phyloP scores from a whole-genome alignment of 805 yeast genomes.

The Helenozyma rhizophorensis region DNA sequence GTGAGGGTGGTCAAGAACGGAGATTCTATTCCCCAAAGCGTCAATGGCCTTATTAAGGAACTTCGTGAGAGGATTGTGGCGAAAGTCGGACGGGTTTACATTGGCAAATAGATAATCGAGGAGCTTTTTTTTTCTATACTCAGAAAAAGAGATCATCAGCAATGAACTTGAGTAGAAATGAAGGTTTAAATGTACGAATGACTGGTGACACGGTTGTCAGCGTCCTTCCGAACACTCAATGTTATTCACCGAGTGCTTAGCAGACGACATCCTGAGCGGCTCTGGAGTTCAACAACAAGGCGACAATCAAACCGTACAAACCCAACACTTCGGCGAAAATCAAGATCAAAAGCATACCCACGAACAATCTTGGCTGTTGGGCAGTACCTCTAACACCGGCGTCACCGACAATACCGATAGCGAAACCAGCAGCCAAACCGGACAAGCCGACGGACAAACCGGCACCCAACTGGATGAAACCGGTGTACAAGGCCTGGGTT shows the following conservation, averaged over 20 bases:
- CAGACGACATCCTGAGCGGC: slow-evolving; percentile 90
- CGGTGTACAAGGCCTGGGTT: slow-evolving; percentile 86
- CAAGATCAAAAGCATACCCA: slow-evolving; percentile 96
- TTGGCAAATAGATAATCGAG: slow-evolving; percentile 11
- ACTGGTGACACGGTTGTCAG: neutral
- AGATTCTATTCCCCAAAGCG: slow-evolving; percentile 20
- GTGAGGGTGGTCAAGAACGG: slow-evolving; percentile 14
- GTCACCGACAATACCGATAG: slow-evolving; percentile 99
- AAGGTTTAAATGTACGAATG: slow-evolving; percentile 8
- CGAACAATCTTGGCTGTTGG: slow-evolving; percentile 97
- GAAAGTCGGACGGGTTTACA: slow-evolving; percentile 33
- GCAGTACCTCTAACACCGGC: slow-evolving; percentile 99
- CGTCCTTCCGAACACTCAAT: no score
- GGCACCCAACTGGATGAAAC: slow-evolving; percentile 97
- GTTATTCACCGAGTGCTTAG: slow-evolving; percentile 39
- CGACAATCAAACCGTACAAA: slow-evolving; percentile 97
- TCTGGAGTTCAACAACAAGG: slow-evolving; percentile 94
- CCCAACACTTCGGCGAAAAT: slow-evolving; percentile 99
- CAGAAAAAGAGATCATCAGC: slow-evolving; percentile 4
- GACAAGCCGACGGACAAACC: slow-evolving; percentile 96
- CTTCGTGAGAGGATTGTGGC: slow-evolving; percentile 31
- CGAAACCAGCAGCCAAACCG: slow-evolving; percentile 97
- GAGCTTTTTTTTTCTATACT: slow-evolving; percentile 8
- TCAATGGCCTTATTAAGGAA: slow-evolving; percentile 20
- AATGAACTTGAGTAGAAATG: slow-evolving; percentile 12